A percentile compares a stretch with the other conserved stretches of the same genome.
Evolutionary conservation across 257 asterid genomes (phyloP).

Genomic region (Voacanga thouarsii): DNA sequence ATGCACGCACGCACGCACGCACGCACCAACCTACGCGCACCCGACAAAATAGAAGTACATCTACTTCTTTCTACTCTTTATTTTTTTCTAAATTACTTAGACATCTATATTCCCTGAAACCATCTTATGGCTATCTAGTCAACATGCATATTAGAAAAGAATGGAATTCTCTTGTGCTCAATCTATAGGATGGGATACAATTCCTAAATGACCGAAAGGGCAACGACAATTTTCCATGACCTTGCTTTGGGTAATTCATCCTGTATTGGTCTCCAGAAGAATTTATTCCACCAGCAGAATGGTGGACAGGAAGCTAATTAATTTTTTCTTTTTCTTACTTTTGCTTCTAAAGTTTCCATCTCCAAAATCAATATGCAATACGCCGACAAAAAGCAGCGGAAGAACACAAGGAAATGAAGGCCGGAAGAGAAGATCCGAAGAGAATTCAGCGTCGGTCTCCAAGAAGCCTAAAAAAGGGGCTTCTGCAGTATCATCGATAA

Average conservation of each 20-base stretch:
- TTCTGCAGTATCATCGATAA: slow-evolving; percentile 10
- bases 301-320: too few species aligned
- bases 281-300: too few species aligned
- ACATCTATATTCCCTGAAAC: too few species aligned
- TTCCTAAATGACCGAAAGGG: too few species aligned
- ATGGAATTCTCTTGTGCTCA: not conserved
- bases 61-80: too few species aligned
- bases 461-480: slow-evolving; percentile 26
- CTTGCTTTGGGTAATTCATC: too few species aligned
- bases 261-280: too few species aligned
- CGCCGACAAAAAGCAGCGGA: slow-evolving; percentile 17
- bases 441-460: slow-evolving; percentile 12
- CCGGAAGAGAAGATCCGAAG: slow-evolving; percentile 26
- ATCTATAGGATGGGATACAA: not conserved
- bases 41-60: too few species aligned
- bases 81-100: too few species aligned
- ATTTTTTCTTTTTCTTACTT: not conserved
- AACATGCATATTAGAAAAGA: not conserved
- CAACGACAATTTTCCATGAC: too few species aligned
- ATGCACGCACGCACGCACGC: too few species aligned
- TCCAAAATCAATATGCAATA: slow-evolving; percentile 18
- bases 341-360: slow-evolving; percentile 17
- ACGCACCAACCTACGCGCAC: too few species aligned
- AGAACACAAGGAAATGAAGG: slow-evolving; percentile 20
- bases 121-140: not conserved